Conservation (phyloP, 2,329 filamentous ascomycete genomes). For the Bipolaris oryzae region DNA sequence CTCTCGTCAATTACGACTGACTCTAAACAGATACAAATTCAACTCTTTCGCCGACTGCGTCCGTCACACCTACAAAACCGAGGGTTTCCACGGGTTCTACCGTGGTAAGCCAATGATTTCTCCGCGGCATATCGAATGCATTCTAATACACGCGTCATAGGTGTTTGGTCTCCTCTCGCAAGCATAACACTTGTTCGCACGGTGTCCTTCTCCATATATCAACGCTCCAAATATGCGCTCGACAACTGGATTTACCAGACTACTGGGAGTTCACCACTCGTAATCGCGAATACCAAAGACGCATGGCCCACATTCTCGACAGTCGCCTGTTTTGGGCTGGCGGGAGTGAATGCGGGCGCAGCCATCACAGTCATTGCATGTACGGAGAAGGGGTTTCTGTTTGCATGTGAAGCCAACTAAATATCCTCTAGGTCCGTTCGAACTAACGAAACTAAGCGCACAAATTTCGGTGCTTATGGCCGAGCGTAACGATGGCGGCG, state of each 20-base stretch:
- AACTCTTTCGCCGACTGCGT: slow-evolving; percentile 76
- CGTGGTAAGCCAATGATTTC: slow-evolving; percentile 53
- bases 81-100: slow-evolving; percentile 59
- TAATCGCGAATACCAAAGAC: slow-evolving; percentile 72
- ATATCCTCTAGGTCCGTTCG: slow-evolving; percentile 69
- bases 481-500: slow-evolving; percentile 58
- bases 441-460: slow-evolving; percentile 86
- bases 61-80: slow-evolving; percentile 70
- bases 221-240: slow-evolving; percentile 74
- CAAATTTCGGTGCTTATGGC: slow-evolving; percentile 83
- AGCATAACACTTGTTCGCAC: slow-evolving; percentile 79
- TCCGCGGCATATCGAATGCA: slow-evolving; percentile 7
- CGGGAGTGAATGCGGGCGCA: slow-evolving; percentile 79
- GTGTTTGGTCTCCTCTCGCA: slow-evolving; percentile 78
- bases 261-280: slow-evolving; percentile 73
- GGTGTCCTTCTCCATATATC: slow-evolving; percentile 81
- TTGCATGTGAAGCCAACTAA: slow-evolving; percentile 16
- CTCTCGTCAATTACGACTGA: slow-evolving; percentile 20
- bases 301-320: slow-evolving; percentile 76
- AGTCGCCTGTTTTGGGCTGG: slow-evolving; percentile 75
- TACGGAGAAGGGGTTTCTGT: slow-evolving; percentile 25
- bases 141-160: slow-evolving; percentile 42
- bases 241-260: slow-evolving; percentile 70
- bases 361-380: slow-evolving; percentile 82
- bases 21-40: slow-evolving; percentile 66